phyloP scores from a whole-genome alignment of 192 early-diverging fungal genomes.

The Coemansia sp. region DNA sequence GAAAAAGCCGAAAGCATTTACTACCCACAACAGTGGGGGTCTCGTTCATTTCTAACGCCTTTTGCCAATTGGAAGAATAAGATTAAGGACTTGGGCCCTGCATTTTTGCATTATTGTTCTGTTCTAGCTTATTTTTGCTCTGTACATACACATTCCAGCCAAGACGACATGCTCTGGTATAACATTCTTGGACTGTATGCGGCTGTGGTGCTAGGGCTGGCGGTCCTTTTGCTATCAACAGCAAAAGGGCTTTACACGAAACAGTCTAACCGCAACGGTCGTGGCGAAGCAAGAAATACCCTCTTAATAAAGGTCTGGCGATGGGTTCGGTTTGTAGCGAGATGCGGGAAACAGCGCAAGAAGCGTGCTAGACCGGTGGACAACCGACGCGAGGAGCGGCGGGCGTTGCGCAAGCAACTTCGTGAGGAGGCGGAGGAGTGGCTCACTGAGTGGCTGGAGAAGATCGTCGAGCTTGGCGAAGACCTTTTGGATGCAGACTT shows the following conservation, averaged over 20 bases:
- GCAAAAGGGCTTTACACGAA: slow-evolving; percentile 19
- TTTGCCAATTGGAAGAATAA: background rate
- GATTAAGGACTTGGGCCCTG: background rate
- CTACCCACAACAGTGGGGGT: background rate
- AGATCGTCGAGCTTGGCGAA: slow-evolving; percentile 54
- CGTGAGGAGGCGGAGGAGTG: slow-evolving; percentile 56
- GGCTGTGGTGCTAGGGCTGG: slow-evolving; percentile 38
- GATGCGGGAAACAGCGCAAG: slow-evolving; percentile 52
- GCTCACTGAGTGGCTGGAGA: slow-evolving; percentile 47
- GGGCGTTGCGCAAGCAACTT: slow-evolving; percentile 46
- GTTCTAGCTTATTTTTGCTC: background rate
- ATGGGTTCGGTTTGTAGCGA: slow-evolving; percentile 46
- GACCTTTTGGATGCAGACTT: slow-evolving; percentile 43
- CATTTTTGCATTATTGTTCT: background rate
- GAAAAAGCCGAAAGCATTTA: background rate
- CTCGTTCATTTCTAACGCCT: background rate
- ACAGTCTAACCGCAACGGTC: slow-evolving; percentile 10
- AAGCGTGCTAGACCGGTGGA: slow-evolving; percentile 29
- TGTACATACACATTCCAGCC: background rate
- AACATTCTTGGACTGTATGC: slow-evolving; percentile 51
- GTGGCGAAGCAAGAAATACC: slow-evolving; percentile 20
- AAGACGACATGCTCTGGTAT: slow-evolving; percentile 31
- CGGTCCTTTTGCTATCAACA: slow-evolving; percentile 33
- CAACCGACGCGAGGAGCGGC: slow-evolving; percentile 47
- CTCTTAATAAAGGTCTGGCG: slow-evolving; percentile 39